Base-by-base conservation (phyloP, 164 flowering plant genomes). In the Tinospora cordifolia region DNA sequence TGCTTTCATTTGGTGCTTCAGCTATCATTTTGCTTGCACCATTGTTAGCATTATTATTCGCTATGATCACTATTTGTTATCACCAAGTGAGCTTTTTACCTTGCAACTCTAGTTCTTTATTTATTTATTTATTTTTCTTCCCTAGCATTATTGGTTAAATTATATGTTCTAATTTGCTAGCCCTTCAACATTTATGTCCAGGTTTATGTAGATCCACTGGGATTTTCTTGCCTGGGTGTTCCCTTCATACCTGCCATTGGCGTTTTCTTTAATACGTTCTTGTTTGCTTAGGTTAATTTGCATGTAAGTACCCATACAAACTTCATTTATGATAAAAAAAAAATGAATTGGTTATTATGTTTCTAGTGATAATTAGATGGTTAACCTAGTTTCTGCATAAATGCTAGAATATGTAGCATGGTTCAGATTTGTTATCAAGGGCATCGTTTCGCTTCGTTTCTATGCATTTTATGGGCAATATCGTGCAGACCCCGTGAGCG, bases 221-320 rank as follows among this genome's bases (percentile, higher is more conserved):
- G 97, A 39, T 95, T 92, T 75, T 86, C 91, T 34, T 95, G 99
- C 75, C 99, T 97, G 13, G 84, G 87, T 60, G 97, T 92, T 80
- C 98, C 98, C 9, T 24, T 85, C 67, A 67, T 95, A 64, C 99
- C 99, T 13, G 79, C 83, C 60, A 44, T 79, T 66, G 85, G 91
- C 87, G 89, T 95, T 71, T 88, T 91, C 82, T 77, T 91, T 81
- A 95, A 95, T 84, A 87, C 91, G 17, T 92, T 95, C 81, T 79
- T 95, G 73, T 91, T 95, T 79, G 99, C 98, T 72, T 97, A 92
- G 99, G 99, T 95, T n/a, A n/a, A n/a, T n/a, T 71, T 74, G 60
- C 39, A 34, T 54, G 46, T 10, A 19, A 19, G 41, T 17, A 36
- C 36, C 9, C 19, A 14, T 10, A 60, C 11, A 22, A 60, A 21